phyloP scores from a whole-genome alignment of 2,329 filamentous ascomycete genomes.

The Aureobasidium pullulans region DNA sequence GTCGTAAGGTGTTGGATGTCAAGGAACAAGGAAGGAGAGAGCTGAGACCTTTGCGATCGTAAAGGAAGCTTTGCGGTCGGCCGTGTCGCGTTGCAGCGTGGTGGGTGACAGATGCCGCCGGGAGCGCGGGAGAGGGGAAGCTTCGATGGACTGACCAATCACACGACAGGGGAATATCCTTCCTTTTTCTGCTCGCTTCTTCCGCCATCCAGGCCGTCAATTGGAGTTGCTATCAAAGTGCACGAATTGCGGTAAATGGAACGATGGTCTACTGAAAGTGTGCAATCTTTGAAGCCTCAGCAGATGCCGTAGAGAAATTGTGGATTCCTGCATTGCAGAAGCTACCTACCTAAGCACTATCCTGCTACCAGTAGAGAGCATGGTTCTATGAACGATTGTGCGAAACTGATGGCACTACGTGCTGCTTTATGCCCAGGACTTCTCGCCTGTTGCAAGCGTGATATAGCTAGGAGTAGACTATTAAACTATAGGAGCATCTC shows the following conservation, averaged over 20 bases:
- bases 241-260: too few relatives aligned
- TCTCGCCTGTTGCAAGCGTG: too few relatives aligned
- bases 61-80: constrained; percentile 1
- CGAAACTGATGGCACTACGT: too few relatives aligned
- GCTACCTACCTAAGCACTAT: too few relatives aligned
- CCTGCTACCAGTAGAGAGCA: too few relatives aligned
- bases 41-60: constrained; percentile 2
- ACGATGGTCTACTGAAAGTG: neutral
- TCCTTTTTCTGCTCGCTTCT: constrained; percentile 2
- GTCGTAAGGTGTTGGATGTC: neutral
- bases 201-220: neutral
- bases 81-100: neutral
- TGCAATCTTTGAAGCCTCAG: neutral
- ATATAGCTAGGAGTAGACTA: too few relatives aligned
- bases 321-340: too few relatives aligned
- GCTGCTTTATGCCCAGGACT: too few relatives aligned
- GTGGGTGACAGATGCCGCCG: neutral
- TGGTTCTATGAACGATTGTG: too few relatives aligned
- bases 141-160: neutral
- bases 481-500: too few relatives aligned
- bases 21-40: neutral
- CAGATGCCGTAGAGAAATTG: too few relatives aligned
- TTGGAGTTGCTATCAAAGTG: too few relatives aligned
- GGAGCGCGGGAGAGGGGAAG: constrained; percentile 7
- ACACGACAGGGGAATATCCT: neutral